These are phyloP conservation scores for Rubia peregrina DNA, from an alignment of 305 asterid species.

Conservation along the genomic window DNA sequence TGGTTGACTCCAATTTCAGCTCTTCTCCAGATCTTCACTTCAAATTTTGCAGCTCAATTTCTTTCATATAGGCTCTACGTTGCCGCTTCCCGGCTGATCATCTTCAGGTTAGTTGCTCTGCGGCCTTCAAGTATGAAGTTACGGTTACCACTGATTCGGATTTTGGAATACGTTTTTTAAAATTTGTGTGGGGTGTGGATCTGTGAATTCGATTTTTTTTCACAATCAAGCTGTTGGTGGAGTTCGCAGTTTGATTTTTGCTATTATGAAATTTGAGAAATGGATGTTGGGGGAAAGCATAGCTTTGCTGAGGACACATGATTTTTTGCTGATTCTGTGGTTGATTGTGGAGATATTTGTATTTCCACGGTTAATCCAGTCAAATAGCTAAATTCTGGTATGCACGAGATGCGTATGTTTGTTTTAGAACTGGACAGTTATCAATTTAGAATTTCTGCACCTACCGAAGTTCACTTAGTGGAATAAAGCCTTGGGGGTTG, in stretches of 20 bases:
- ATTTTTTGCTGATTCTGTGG: not conserved
- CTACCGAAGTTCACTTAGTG: not conserved
- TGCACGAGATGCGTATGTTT: not conserved
- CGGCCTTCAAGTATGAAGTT: not conserved
- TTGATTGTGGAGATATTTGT: not conserved
- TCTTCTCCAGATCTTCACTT: slow-evolving; percentile 8
- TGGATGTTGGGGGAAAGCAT: not conserved
- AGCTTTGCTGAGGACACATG: not conserved
- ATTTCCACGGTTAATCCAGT: not conserved
- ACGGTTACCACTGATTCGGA: not conserved
- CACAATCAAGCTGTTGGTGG: not conserved
- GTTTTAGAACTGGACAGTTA: not conserved
- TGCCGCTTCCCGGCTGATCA: not conserved
- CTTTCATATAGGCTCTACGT: not conserved
- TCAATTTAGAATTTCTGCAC: not conserved
- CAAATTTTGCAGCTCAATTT: not conserved
- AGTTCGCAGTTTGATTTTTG: not conserved
- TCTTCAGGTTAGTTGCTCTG: slow-evolving; percentile 10
- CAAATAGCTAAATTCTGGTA: not conserved
- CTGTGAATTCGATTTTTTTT: not conserved
- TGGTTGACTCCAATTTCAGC: not conserved
- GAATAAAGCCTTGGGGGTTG: not conserved
- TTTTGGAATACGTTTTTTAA: not conserved
- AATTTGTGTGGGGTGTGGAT: not conserved
- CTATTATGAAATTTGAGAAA: not conserved